phyloP scores from a whole-genome alignment of 208 protist genomes.

The Trypanosoma mega region DNA sequence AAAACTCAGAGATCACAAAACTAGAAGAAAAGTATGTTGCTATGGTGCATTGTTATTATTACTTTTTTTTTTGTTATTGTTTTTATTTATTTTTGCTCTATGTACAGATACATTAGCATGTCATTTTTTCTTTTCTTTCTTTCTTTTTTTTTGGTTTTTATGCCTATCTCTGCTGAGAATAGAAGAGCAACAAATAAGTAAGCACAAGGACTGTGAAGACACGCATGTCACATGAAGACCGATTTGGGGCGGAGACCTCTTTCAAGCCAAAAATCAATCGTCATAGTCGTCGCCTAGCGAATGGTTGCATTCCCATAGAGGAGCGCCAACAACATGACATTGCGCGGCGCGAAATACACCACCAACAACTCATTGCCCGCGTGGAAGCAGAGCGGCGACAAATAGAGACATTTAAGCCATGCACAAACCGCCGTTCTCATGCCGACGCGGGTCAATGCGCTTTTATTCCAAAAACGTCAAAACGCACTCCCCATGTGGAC shows the following conservation, averaged over 20 bases:
- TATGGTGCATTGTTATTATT: neutral
- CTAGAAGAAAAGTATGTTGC: neutral
- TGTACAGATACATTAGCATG: neutral
- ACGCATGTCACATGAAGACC: neutral
- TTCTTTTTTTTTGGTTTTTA: constrained; percentile 6
- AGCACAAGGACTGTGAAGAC: no score
- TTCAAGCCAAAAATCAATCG: constrained; percentile 14
- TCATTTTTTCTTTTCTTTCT: constrained; percentile 20
- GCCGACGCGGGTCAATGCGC: neutral
- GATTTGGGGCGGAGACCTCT: constrained; percentile 2
- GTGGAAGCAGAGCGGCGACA: constrained; percentile 17
- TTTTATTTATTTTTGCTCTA: constrained; percentile 5
- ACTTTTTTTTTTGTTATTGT: neutral
- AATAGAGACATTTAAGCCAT: constrained; percentile 28
- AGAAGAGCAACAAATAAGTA: no score
- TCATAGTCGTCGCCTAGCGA: constrained; percentile 11
- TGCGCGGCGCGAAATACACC: neutral
- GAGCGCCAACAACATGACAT: constrained; percentile 28
- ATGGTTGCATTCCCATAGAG: constrained; percentile 14
- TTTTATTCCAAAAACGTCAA: neutral
- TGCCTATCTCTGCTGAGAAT: no score
- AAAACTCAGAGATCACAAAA: no score
- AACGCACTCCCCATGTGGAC: no score
- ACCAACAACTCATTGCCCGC: constrained; percentile 13
- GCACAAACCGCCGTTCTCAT: constrained; percentile 14